Evolutionary conservation across 139 green algal species (phyloP).

Genomic region (Chlamydomonas schloesseri): DNA sequence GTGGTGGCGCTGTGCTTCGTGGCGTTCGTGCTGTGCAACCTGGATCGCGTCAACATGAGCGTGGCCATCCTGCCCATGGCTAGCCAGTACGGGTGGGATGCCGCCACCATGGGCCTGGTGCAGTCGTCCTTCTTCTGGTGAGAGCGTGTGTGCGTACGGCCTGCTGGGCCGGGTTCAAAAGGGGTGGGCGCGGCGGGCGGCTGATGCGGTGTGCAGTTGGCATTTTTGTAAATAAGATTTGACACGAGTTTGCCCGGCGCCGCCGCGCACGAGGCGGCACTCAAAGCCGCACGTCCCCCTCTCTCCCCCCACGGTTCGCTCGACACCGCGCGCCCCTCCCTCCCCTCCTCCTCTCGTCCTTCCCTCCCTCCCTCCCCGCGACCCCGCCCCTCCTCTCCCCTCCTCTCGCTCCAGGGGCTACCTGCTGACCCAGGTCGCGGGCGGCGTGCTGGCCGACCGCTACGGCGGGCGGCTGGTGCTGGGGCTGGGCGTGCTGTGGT

Average conservation of each 20-base stretch:
- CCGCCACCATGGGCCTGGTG: conserved; percentile 91
- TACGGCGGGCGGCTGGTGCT: conserved; percentile 96
- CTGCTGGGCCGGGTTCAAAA: too few relatives aligned
- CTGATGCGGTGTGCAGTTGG: too few relatives aligned
- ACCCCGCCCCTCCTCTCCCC: background rate
- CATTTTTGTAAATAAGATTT: too few relatives aligned
- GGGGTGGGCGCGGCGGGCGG: too few relatives aligned
- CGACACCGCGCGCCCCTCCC: too few relatives aligned
- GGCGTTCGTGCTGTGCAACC: conserved; percentile 94
- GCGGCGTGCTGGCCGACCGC: conserved; percentile 93
- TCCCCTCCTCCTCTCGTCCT: too few relatives aligned
- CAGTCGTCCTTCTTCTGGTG: conserved; percentile 99
- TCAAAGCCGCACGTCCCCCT: background rate
- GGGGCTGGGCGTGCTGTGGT: conserved; percentile 96
- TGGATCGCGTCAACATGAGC: conserved; percentile 96
- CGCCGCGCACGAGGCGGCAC: too few relatives aligned
- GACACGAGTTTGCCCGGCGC: too few relatives aligned
- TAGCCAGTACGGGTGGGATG: conserved; percentile 87
- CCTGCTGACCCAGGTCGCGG: conserved; percentile 90
- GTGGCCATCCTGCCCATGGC: conserved; percentile 98
- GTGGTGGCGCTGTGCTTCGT: conserved; percentile 91
- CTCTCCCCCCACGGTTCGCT: too few relatives aligned
- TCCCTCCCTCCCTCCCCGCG: too few relatives aligned
- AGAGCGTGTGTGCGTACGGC: too few relatives aligned
- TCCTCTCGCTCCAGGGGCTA: conserved; percentile 71